Evolutionary conservation across 2,329 filamentous ascomycete genomes (phyloP), one percentile per base, ranked within the genome.

Genomic region (Apiospora kogelbergensis): DNA sequence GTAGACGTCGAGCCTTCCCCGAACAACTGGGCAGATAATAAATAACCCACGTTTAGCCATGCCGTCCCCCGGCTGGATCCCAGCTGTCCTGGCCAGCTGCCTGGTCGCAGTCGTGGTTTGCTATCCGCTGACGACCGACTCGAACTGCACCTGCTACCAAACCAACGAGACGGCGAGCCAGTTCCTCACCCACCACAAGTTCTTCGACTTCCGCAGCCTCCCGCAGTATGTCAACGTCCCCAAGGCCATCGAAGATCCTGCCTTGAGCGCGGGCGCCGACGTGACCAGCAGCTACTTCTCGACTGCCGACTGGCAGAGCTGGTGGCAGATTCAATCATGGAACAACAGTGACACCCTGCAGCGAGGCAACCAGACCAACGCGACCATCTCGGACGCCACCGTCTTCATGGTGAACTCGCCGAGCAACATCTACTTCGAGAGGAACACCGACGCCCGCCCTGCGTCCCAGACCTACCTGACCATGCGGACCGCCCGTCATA

Each of bases 131-230:
- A 77, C 76, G n/a, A 72, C 64, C 67, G 73, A 73, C 63, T 67
- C 70, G 42, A 40, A 71, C 70, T 86, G 84, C 74, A 78, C 78
- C 66, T 86, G 84, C 75, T 86, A 80, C 74, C 73, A 82, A 37
- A 83, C 81, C 70, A 84, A 86, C 72, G 82, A 80, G 48, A 78
- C 78, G 17, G 75, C 76, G 41, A 75, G 78, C 41, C 72, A 71
- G 37, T 84, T 81, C 77, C 86, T 84, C 74, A 73, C 78, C 26
- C 75, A 80, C 63, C 84, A 84, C 74, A 73, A 76, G 64, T 87
- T 87, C 78, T 84, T 83, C 72, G 85, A 87, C 76, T 87, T 86
- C 73, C 80, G 85, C 42, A 79, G 74, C 69, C 80, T 83, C 44
- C 68, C 76, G 24, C 70, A 81, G 26, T 79, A 82, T 67, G 81